Base-by-base conservation (phyloP, 441 rosid genomes). In the Arabidopsis hybrid region DNA sequence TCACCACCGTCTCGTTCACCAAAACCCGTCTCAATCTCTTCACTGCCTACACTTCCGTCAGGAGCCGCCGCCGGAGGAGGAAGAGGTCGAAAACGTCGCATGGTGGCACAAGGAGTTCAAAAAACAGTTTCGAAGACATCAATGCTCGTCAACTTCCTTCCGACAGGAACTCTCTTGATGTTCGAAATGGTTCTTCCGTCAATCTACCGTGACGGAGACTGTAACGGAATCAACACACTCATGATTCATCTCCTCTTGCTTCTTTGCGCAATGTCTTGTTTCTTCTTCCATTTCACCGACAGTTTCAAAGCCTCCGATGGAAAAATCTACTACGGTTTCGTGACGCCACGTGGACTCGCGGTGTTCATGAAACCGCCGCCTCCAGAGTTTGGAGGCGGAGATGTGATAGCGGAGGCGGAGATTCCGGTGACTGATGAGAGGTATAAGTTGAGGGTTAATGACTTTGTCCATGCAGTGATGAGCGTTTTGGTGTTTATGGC, bases 121-220 rank as follows among this genome's bases (percentile, higher is more conserved):
- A 90, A 86, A 26, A 90, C 98, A 0, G 83, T 91, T 4, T 93
- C 96, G 0, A 91, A 91, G 58, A 93, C 97, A 35, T 90, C 98
- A 5, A 82, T 88, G 95, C 92, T 91, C 7, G 90, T 85, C 3
- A 88, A 86, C 67, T 91, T 91, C 78, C 95, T 91, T 11, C 98
- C 95, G 0, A 93, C 97, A 26, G 97, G 98, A 57, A 93, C 98
- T 8, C 95, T 93, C 73, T 76, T 91, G 52, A 85, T 96, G 42
- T 91, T 93, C 72, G 98, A 93, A 67, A 91, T 93, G 98, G 84
- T 93, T 58, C 91, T 93, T 6, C 96, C 97, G 0, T 86, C 98
- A 0, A 79, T 89, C n/a, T 85, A 83, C 78, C 82, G 83, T 59
- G 79, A 61, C 13, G 97, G 97, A n/a, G 83, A 84, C 39, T 92